These are phyloP conservation scores for Coleophoma crateriformis DNA, from an alignment of 2,329 filamentous ascomycete species.

Conservation along the genomic window DNA sequence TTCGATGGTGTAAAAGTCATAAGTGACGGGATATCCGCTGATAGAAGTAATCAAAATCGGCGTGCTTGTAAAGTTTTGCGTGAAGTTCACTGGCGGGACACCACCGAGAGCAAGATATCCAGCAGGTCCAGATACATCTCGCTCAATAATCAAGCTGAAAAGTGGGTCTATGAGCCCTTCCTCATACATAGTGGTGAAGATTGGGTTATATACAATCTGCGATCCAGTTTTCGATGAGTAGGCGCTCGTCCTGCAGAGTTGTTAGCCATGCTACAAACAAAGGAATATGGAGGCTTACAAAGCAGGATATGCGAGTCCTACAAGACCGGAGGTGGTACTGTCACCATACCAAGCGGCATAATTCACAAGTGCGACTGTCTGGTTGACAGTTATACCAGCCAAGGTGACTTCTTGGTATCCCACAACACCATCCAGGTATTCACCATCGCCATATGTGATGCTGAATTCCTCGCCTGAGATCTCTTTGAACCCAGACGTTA, in stretches of 20 bases:
- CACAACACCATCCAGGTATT: conserved; percentile 31
- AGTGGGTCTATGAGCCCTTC: conserved; percentile 34
- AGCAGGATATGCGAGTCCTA: conserved; percentile 44
- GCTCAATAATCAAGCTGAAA: conserved; percentile 42
- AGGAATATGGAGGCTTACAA: conserved; percentile 17
- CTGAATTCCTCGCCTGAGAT: conserved; percentile 35
- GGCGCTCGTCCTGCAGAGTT: conserved; percentile 18
- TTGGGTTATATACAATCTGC: conserved; percentile 35
- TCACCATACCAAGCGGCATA: conserved; percentile 37
- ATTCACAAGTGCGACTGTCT: conserved; percentile 40
- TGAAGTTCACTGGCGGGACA: conserved; percentile 34
- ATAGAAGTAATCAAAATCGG: conserved; percentile 9
- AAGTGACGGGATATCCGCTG: neutral
- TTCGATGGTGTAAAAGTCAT: conserved; percentile 18
- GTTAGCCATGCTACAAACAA: neutral
- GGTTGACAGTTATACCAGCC: conserved; percentile 37
- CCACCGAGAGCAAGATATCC: conserved; percentile 44
- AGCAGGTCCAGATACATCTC: conserved; percentile 24
- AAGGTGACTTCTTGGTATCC: conserved; percentile 36
- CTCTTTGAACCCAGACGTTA: conserved; percentile 26
- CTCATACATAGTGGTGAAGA: conserved; percentile 42
- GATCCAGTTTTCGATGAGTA: conserved; percentile 15
- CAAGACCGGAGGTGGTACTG: conserved; percentile 37
- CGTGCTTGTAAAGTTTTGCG: conserved; percentile 11
- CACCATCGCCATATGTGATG: conserved; percentile 37